These are phyloP conservation scores for Yarrowia yakushimensis DNA, from an alignment of 805 yeast genomes.

Conservation along the genomic window DNA sequence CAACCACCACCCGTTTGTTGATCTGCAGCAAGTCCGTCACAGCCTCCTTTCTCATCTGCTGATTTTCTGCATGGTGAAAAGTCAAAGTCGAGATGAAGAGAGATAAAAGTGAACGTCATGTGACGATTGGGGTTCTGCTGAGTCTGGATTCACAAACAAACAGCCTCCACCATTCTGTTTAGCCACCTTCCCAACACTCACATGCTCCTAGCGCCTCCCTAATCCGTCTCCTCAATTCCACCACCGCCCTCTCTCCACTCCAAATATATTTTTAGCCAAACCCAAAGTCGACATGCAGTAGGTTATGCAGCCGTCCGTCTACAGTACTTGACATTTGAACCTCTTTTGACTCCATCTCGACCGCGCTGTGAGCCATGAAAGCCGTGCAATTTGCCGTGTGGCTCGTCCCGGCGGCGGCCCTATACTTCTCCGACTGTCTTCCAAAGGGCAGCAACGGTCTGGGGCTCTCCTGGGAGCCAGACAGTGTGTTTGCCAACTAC, in stretches of 20 bases:
- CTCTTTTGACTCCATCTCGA: neutral
- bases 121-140: no score
- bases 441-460: neutral
- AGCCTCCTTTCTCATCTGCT: constrained; percentile 1
- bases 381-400: neutral
- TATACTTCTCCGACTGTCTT: neutral
- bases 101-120: no score
- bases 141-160: no score
- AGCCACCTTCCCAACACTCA: no score
- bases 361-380: neutral
- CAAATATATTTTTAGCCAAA: neutral
- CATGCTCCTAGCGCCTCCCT: no score
- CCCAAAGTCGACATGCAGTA: neutral
- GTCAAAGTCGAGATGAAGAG: neutral
- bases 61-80: neutral
- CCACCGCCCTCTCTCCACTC: neutral
- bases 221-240: no score
- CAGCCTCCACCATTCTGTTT: no score
- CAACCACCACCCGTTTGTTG: neutral
- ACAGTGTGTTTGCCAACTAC: neutral
- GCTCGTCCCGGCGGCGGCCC: neutral
- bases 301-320: neutral
- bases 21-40: no score
- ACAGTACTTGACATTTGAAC: neutral
- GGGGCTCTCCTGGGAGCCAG: neutral